Base-by-base conservation (phyloP, 164 flowering plant species). In the Stephania yunnanensis region DNA sequence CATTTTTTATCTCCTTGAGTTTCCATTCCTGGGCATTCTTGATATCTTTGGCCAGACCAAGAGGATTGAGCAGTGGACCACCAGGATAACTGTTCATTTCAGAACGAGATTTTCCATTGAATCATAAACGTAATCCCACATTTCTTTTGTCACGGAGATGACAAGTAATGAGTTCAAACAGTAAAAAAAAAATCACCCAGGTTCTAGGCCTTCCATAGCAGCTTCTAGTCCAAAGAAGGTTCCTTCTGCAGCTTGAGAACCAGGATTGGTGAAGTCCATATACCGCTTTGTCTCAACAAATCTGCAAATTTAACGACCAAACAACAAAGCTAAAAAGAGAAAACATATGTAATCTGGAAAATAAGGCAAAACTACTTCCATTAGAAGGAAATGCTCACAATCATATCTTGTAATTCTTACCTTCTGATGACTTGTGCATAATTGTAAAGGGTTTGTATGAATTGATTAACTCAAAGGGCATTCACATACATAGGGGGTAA, bases 1-100 rank as follows among this genome's bases (percentile, higher is more conserved):
- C 98, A 74, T 94, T 94, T 82, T 94, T 94, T 17, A 92, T 92
- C 86, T 94, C 98, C 81, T 92, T 92, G 66, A 92, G 94, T 83
- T 91, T 94, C 97, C 84, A 89, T 1, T 83, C 92, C 12, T 84
- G 86, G 67, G 93, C 95, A 58, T 77, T 83, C 46, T 84, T 86
- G 30, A 87, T 84, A 53, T 91, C 93, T 86, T 87, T 94, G 10
- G 93, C 98, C 77, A 94, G 82, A 69, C 97, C 97, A 73, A 91
- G 94, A 44, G 98, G 97, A 79, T 94, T 91, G 44, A 92, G 80
- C 80, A 94, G 36, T 22, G 97, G 97, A 61, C 97, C 98, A 19
- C 98, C 97, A 36, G 97, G 98, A 67, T 94, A 91, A 73, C 97
- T 92, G 89, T 78, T 48, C 42, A 13, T 61, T 61, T 19, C 22